phyloP scores from a whole-genome alignment of 306 rosid genomes.

The Crotalaria pallida region DNA sequence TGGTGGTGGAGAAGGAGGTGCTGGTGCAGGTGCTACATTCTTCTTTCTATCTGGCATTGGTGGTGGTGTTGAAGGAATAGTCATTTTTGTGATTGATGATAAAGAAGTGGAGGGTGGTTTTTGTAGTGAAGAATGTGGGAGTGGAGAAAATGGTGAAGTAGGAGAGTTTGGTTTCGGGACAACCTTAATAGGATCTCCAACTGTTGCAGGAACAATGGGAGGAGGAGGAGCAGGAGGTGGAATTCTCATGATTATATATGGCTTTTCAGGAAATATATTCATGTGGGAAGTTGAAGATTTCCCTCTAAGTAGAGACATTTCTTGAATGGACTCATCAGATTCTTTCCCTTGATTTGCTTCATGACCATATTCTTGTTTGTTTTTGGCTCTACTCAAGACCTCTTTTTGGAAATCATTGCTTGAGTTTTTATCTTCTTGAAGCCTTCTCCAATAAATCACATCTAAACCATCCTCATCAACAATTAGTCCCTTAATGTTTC shows the following conservation, averaged over 20 bases:
- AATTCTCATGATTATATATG: conserved; percentile 28
- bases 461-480: conserved; percentile 94
- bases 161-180: conserved; percentile 25
- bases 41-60: not conserved
- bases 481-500: conserved; percentile 52
- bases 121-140: conserved; percentile 29
- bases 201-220: conserved; percentile 11
- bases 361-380: not conserved
- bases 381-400: not conserved
- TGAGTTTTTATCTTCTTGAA: conserved; percentile 36
- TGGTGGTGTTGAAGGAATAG: conserved; percentile 11
- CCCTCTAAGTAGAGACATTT: conserved; percentile 74
- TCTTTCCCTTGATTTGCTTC: conserved; percentile 23
- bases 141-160: conserved; percentile 20
- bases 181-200: conserved; percentile 15
- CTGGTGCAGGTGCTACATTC: not conserved
- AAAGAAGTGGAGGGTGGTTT: conserved; percentile 29
- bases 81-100: conserved; percentile 26
- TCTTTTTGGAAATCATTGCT: conserved; percentile 30
- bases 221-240: conserved; percentile 30
- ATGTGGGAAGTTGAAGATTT: conserved; percentile 67
- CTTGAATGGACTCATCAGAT: conserved; percentile 31
- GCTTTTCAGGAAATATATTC: conserved; percentile 32
- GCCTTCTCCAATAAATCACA: conserved; percentile 85
- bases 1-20: conserved; percentile 25